A percentile compares a stretch with the other conserved stretches of the same genome.
These are phyloP conservation scores for Hirsutella thompsonii DNA, from an alignment of 2,329 filamentous ascomycete genomes.

Conservation along the genomic window DNA sequence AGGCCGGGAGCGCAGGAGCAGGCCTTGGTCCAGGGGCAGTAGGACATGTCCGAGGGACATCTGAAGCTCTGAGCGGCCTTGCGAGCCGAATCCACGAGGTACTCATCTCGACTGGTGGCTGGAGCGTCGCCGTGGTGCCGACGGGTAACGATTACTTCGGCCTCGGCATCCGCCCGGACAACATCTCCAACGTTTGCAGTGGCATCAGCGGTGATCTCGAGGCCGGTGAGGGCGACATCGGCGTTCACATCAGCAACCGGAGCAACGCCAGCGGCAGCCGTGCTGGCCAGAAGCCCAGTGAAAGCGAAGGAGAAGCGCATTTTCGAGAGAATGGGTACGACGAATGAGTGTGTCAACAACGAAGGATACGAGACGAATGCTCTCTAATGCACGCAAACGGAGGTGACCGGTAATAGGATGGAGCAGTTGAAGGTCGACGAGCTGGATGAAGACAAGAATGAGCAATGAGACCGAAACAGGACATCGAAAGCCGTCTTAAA, in stretches of 20 bases:
- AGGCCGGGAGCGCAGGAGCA: conserved; percentile 31
- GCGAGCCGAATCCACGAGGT: conserved; percentile 10
- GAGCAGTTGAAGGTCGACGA: too few species aligned
- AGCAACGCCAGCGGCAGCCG: conserved; percentile 6
- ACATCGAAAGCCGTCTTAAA: too few species aligned
- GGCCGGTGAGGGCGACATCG: neutral
- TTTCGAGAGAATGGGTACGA: conserved; percentile 1
- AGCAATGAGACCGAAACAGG: too few species aligned
- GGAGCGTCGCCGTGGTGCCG: conserved; percentile 2
- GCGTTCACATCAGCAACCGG: conserved; percentile 1
- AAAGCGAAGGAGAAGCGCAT: conserved; percentile 19
- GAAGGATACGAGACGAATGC: neutral
- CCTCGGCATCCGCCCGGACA: conserved; percentile 1
- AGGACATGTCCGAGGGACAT: conserved; percentile 21
- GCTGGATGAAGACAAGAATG: too few species aligned
- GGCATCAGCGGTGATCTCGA: neutral
- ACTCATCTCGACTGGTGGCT: conserved; percentile 1
- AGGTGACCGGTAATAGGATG: too few species aligned
- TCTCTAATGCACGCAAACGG: too few species aligned
- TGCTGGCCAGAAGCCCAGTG: conserved; percentile 12
- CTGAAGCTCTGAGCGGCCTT: conserved; percentile 11
- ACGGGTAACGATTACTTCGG: conserved; percentile 3
- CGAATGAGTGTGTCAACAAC: neutral
- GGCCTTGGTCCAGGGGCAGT: conserved; percentile 24
- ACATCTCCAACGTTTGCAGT: neutral